These are phyloP conservation scores for Leucosporidium creatinivorum DNA, from an alignment of 768 basidiomycete genomes.

Conservation along the genomic window DNA sequence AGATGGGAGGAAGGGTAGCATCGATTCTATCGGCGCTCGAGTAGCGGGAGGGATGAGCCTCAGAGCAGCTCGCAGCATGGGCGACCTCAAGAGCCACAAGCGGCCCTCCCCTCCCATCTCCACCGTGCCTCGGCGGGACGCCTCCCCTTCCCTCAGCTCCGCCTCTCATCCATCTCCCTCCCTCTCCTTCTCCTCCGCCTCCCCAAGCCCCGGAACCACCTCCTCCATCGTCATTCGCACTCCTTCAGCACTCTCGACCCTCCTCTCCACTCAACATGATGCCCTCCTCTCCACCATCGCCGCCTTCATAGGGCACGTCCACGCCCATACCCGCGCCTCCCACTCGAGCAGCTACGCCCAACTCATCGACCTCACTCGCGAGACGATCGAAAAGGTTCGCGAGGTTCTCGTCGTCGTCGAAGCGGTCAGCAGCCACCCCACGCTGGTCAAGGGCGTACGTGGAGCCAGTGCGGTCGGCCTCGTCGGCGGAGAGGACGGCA, in stretches of 20 bases:
- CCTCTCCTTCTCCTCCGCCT: not conserved
- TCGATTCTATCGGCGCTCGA: no score
- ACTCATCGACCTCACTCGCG: conserved; percentile 87
- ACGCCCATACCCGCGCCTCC: conserved; percentile 76
- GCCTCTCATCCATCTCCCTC: not conserved
- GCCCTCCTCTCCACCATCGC: conserved; percentile 87
- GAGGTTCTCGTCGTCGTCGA: conserved; percentile 86
- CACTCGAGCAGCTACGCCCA: conserved; percentile 91
- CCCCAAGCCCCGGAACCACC: not conserved
- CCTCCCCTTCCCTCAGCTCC: not conserved
- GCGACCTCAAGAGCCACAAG: conserved; percentile 7
- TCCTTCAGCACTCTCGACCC: conserved; percentile 10
- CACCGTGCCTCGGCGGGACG: not conserved
- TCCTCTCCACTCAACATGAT: conserved; percentile 58
- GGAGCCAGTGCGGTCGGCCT: not conserved
- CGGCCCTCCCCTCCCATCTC: conserved; percentile 7
- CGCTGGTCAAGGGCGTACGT: conserved; percentile 47
- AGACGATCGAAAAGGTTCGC: conserved; percentile 88
- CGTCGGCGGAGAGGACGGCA: not conserved
- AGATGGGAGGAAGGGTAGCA: not conserved
- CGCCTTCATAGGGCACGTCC: conserved; percentile 94
- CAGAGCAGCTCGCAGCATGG: conserved; percentile 14
- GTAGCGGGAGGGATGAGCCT: not conserved
- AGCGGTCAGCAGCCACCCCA: conserved; percentile 69
- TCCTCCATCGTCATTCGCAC: conserved; percentile 11